Base-by-base conservation (phyloP, 352 stramenopile species). In the Globisporangium spinosum region DNA sequence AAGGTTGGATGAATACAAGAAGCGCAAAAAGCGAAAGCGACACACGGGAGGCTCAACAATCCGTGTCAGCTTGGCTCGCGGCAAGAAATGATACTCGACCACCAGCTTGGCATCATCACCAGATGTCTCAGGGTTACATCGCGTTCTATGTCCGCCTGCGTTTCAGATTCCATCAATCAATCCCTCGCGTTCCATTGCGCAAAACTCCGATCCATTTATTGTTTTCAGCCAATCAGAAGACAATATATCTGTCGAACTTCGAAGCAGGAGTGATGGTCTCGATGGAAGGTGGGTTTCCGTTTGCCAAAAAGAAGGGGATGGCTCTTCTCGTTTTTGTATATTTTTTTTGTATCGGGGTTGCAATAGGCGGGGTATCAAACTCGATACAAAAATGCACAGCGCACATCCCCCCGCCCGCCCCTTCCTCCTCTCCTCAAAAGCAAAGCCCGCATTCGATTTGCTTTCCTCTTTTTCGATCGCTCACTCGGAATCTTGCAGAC, bases 161-260 rank as follows among this genome's bases (percentile, higher is more conserved):
- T 65, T 65, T 65, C 60, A 65, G 38, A 35, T 65, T 65, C 38
- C 35, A 40, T 49, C 40, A 65, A 27, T 49, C 40, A 58, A 27
- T 29, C 20, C 17, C 43, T 51, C 43, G 43, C 43, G 17, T 34
- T n/a, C 51, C 23, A 32, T 29, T 32, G 23, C 51, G 32, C 20
- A 51, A 51, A 51, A 51, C 17, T 51, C 17, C n/a, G 15, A 47
- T 5, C 15, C 5, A 17, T n/a, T n/a, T n/a, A 17, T 8, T 4
- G 0, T n/a, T 51, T 51, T 51, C 17, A 51, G 43, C 43, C 43
- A 51, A 51, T 51, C 17, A 22, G 8, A 10, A 51, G 2, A 0
- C 17, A 20, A 9, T 12, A 22, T 0, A 10, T 51, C 6, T 0
- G 4, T n/a, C 40, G 3, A 22, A 49, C 7, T 49, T 49, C 43